phyloP scores from a whole-genome alignment of 768 basidiomycete species.

The Rhizopogon salebrosus region DNA sequence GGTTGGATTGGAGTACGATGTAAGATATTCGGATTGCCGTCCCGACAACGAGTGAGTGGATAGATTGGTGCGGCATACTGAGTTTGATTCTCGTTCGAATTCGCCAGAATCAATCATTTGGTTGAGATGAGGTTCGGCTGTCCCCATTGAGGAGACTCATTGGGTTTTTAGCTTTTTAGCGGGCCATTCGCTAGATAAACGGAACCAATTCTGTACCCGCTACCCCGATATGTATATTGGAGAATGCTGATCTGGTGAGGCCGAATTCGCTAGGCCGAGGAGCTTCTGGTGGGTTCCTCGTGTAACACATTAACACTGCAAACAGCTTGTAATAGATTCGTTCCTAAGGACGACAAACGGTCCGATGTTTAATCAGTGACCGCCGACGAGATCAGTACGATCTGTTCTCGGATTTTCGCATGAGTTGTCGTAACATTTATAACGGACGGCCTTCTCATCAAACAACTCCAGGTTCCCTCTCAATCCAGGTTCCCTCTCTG shows the following conservation, averaged over 20 bases:
- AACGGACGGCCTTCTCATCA: constrained; percentile 8
- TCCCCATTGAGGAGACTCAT: constrained; percentile 19
- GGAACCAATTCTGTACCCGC: constrained; percentile 9
- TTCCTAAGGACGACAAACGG: constrained; percentile 14
- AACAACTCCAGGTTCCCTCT: not conserved
- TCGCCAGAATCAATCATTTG: constrained; percentile 9
- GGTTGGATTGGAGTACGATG: not conserved
- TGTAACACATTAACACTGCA: constrained; percentile 17
- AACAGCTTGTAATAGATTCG: constrained; percentile 16
- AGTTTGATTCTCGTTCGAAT: constrained; percentile 18
- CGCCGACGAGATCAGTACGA: constrained; percentile 18
- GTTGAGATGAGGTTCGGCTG: constrained; percentile 15
- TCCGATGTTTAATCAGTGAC: constrained; percentile 21
- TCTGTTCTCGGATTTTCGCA: constrained; percentile 19
- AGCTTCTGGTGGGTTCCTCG: constrained; percentile 23
- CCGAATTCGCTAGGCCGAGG: constrained; percentile 28
- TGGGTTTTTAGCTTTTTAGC: constrained; percentile 33
- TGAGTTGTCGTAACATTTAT: constrained; percentile 16
- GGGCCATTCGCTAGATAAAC: constrained; percentile 14
- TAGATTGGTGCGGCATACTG: constrained; percentile 8
- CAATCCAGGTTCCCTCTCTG: constrained; percentile 13
- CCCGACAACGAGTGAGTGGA: constrained; percentile 14
- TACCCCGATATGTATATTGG: constrained; percentile 18
- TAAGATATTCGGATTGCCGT: constrained; percentile 18
- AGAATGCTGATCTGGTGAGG: constrained; percentile 8